Conservation (phyloP, 176 grass and related monocot species). For the Carex littledalei region DNA sequence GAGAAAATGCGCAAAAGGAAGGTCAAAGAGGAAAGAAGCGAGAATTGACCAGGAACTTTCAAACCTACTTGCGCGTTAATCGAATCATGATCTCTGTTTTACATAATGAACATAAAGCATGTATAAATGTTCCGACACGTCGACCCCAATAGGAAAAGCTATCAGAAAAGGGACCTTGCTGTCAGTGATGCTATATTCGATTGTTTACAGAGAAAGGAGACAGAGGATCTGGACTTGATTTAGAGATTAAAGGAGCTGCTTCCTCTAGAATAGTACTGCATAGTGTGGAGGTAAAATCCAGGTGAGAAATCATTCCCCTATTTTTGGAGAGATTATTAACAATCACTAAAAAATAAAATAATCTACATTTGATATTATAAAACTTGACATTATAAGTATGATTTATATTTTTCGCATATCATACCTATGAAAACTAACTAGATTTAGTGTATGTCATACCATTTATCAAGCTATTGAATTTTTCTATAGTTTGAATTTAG, state of each 20-base stretch:
- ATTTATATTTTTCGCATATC: too few species aligned
- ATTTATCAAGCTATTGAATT: too few species aligned
- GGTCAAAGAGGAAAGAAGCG: constrained; percentile 43
- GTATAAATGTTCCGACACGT: too few species aligned
- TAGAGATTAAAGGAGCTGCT: not conserved
- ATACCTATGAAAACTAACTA: too few species aligned
- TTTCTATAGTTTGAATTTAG: too few species aligned
- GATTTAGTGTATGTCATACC: too few species aligned
- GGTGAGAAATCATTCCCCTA: too few species aligned
- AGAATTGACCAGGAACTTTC: constrained; percentile 55
- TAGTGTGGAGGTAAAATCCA: too few species aligned
- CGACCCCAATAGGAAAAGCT: not conserved
- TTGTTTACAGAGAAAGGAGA: not conserved
- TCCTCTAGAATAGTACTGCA: not conserved
- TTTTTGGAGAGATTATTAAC: too few species aligned
- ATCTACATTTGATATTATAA: too few species aligned
- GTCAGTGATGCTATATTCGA: not conserved
- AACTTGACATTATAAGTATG: too few species aligned
- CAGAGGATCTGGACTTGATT: not conserved
- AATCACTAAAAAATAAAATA: too few species aligned
- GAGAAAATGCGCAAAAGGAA: constrained; percentile 2
- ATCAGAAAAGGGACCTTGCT: not conserved
- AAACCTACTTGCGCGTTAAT: constrained; percentile 48
- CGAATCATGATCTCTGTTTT: not conserved
- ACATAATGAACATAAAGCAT: not conserved